Evolutionary conservation across 108 stramenopile species (phyloP).

Genomic region (Phaeodactylum tricornutum): DNA sequence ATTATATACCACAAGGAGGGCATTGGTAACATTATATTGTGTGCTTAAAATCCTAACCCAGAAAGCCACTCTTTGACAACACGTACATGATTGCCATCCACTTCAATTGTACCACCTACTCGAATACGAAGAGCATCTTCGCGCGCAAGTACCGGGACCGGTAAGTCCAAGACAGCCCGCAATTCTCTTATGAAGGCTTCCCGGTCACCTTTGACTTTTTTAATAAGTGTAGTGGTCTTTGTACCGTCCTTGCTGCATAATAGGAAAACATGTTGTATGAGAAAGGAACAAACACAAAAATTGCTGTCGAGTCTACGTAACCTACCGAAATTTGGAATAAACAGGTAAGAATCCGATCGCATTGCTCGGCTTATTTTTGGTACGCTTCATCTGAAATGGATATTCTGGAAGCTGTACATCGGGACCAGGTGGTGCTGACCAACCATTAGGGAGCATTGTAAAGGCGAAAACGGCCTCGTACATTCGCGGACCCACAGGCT

Average conservation of each 20-base stretch:
- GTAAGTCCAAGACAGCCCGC: slow-evolving; percentile 43
- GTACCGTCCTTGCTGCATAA: slow-evolving; percentile 56
- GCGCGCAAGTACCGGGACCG: slow-evolving; percentile 24
- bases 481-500: too few relatives aligned
- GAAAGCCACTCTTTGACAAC: slow-evolving; percentile 74
- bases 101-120: slow-evolving; percentile 73
- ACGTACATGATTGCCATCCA: slow-evolving; percentile 64
- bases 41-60: slow-evolving; percentile 66
- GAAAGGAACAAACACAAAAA: neutral
- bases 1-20: too few relatives aligned
- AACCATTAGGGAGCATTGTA: slow-evolving; percentile 74
- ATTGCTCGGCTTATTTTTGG: slow-evolving; percentile 60
- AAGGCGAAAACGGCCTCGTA: too few relatives aligned
- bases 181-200: slow-evolving; percentile 61
- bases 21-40: too few relatives aligned
- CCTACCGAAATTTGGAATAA: slow-evolving; percentile 66
- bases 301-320: neutral
- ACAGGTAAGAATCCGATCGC: slow-evolving; percentile 77
- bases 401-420: slow-evolving; percentile 46
- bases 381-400: slow-evolving; percentile 62
- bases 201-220: slow-evolving; percentile 62
- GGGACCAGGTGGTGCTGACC: slow-evolving; percentile 51
- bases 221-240: slow-evolving; percentile 64
- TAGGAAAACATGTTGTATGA: neutral
- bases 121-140: slow-evolving; percentile 53